phyloP scores from a whole-genome alignment of 306 rosid genomes.

The Prunus fruticosa region DNA sequence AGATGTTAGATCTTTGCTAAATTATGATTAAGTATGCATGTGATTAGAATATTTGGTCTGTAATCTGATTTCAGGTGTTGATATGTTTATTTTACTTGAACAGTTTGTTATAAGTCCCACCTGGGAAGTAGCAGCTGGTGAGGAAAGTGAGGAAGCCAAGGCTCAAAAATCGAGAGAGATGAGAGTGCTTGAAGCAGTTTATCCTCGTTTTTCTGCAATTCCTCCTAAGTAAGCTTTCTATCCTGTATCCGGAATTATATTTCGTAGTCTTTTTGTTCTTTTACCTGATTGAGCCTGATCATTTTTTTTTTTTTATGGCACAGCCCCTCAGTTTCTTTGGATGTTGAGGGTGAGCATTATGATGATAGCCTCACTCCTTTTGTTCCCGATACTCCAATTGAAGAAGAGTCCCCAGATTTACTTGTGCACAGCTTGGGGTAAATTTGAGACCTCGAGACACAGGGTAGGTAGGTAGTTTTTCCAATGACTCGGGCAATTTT shows the following conservation, averaged over 20 bases:
- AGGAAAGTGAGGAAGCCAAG: conserved; percentile 55
- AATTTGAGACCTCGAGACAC: not conserved
- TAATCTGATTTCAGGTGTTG: not conserved
- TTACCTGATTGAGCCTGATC: conserved; percentile 7
- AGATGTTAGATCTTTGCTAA: not conserved
- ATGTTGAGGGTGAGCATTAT: conserved; percentile 36
- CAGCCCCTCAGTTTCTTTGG: conserved; percentile 52
- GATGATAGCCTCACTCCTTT: conserved; percentile 54
- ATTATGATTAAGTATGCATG: not conserved
- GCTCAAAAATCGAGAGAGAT: conserved; percentile 46
- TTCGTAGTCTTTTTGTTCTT: not conserved
- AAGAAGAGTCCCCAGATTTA: conserved; percentile 40
- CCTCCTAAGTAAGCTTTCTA: conserved; percentile 51
- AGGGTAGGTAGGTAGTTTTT: not conserved
- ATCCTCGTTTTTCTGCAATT: conserved; percentile 61
- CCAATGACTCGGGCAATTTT: not conserved
- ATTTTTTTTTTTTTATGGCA: not conserved
- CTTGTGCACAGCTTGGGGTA: not conserved
- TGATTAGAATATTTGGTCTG: not conserved
- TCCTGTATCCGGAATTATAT: not conserved
- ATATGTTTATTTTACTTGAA: not conserved
- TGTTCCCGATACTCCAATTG: conserved; percentile 54
- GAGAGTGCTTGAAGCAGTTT: conserved; percentile 60
- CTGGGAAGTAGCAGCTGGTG: conserved; percentile 72
- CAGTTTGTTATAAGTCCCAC: conserved; percentile 39